These are phyloP conservation scores for Telopea speciosissima DNA, from an alignment of 177 flowering plant species.

Conservation along the genomic window DNA sequence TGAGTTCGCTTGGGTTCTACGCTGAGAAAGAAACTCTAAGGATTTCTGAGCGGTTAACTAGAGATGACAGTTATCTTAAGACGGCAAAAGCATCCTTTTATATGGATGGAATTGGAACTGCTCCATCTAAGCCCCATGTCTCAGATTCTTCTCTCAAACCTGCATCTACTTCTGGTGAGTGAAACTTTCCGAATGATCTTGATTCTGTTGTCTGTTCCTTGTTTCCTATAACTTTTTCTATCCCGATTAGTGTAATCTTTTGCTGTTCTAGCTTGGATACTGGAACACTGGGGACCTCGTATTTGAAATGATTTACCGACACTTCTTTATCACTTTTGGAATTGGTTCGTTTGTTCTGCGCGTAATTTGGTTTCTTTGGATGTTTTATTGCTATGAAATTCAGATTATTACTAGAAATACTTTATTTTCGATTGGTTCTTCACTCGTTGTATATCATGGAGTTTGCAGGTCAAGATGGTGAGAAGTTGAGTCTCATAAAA, in stretches of 20 bases:
- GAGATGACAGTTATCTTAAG: constrained; percentile 67
- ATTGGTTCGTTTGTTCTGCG: not conserved
- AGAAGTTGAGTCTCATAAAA: constrained; percentile 69
- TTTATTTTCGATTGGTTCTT: not conserved
- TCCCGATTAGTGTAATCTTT: not conserved
- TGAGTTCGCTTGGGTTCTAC: constrained; percentile 13
- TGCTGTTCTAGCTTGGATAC: not conserved
- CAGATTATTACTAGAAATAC: not conserved
- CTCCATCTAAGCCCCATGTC: constrained; percentile 31
- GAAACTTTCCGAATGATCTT: not conserved
- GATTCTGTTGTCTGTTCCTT: not conserved
- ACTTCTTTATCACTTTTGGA: too few species aligned
- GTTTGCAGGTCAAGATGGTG: constrained; percentile 62
- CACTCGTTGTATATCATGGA: not conserved
- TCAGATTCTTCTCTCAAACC: constrained; percentile 48
- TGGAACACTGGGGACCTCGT: not conserved
- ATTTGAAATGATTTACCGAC: not conserved
- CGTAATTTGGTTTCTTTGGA: not conserved
- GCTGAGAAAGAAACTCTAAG: constrained; percentile 29
- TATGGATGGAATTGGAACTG: constrained; percentile 37
- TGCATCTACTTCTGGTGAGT: constrained; percentile 36
- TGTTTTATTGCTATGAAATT: not conserved
- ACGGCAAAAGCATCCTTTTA: constrained; percentile 31
- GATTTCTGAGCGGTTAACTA: constrained; percentile 33
- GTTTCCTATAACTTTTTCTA: not conserved